Evolutionary conservation across 2,329 filamentous ascomycete species (phyloP).

Genomic region (Knoxdaviesia proteae): DNA sequence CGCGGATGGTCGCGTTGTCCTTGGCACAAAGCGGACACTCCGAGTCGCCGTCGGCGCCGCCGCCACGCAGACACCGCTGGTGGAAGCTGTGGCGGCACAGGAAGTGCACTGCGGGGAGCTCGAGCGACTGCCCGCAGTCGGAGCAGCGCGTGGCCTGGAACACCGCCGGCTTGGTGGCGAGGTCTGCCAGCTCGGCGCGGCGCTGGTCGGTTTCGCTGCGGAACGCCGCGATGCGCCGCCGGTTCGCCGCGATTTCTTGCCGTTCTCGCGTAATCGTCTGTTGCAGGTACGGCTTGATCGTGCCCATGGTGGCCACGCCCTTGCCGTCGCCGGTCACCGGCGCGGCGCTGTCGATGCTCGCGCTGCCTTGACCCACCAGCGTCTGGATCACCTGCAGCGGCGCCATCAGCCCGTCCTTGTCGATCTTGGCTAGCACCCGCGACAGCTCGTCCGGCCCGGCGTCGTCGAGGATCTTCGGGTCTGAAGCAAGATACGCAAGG

Average conservation of each 20-base stretch:
- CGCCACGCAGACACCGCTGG: constrained; percentile 53
- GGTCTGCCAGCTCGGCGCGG: constrained; percentile 53
- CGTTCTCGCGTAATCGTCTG: constrained; percentile 77
- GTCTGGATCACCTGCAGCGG: constrained; percentile 93
- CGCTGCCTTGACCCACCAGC: constrained; percentile 36
- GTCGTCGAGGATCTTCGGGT: constrained; percentile 59
- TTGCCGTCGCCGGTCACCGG: constrained; percentile 8
- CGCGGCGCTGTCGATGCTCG: constrained; percentile 5
- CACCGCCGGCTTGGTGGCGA: constrained; percentile 61
- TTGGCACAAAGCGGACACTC: constrained; percentile 76
- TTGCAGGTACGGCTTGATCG: constrained; percentile 83
- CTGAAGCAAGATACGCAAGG: constrained; percentile 80
- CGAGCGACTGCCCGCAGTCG: constrained; percentile 56
- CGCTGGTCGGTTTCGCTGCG: constrained; percentile 66
- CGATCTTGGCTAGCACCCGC: constrained; percentile 63
- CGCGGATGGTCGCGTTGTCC: constrained; percentile 71
- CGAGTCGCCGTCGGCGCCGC: constrained; percentile 29
- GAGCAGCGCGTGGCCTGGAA: constrained; percentile 84
- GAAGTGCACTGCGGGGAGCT: constrained; percentile 85
- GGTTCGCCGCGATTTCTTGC: constrained; percentile 63
- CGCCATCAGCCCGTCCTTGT: constrained; percentile 80
- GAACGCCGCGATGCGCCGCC: constrained; percentile 64
- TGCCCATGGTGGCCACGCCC: constrained; percentile 84
- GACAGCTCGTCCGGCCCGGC: constrained; percentile 68
- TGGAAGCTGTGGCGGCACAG: constrained; percentile 96